Percentiles rank a stretch among this genome's conserved stretches.
These are phyloP conservation scores for Persicaria tinctoria DNA, from an alignment of 148 eudicot genomes.

Conservation along the genomic window DNA sequence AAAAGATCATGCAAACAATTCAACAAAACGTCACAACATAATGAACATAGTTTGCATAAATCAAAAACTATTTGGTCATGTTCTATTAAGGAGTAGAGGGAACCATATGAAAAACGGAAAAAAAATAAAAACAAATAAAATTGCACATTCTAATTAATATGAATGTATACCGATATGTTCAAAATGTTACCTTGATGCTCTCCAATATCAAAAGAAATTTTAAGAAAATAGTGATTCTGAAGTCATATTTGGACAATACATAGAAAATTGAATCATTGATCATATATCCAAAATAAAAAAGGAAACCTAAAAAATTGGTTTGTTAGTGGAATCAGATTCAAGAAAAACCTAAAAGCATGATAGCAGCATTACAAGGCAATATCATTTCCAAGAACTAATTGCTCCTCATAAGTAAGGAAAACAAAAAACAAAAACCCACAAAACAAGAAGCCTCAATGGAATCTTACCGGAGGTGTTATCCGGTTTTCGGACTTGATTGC, in stretches of 20 bases:
- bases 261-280: background rate
- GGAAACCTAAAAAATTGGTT: background rate
- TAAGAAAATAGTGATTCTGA: background rate
- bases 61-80: background rate
- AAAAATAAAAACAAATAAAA: background rate
- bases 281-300: background rate
- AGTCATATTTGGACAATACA: background rate
- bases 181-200: background rate
- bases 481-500: slow-evolving; percentile 64
- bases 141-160: background rate
- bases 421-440: background rate
- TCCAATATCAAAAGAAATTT: background rate
- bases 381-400: background rate
- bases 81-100: background rate
- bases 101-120: background rate
- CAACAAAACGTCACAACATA: background rate
- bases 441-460: background rate
- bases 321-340: background rate
- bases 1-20: background rate
- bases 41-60: background rate
- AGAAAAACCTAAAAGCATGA: too few species aligned
- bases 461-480: slow-evolving; percentile 82
- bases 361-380: background rate
- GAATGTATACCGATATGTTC: background rate
- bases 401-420: background rate